Evolutionary conservation across 768 basidiomycete genomes (phyloP).

Genomic region (Cystofilobasidium ferigula): DNA sequence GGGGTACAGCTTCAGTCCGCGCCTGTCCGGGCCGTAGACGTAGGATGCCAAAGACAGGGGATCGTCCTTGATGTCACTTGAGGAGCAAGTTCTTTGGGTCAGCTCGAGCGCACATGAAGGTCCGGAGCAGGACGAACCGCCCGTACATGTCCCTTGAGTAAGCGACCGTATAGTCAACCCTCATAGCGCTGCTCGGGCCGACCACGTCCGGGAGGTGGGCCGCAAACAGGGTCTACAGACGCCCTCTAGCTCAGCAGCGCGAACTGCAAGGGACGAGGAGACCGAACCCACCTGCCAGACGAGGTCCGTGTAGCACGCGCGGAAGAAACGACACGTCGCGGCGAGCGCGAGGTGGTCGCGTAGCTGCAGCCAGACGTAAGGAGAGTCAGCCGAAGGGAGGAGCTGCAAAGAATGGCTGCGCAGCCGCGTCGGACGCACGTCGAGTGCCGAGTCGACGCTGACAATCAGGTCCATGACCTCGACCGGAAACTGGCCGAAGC

Average conservation of each 20-base stretch:
- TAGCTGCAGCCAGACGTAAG: background rate
- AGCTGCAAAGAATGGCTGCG: background rate
- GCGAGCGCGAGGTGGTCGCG: conserved; percentile 9
- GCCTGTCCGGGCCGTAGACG: background rate
- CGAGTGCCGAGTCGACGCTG: background rate
- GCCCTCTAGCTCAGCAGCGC: too few relatives aligned
- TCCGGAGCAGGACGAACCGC: too few relatives aligned
- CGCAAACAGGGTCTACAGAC: background rate
- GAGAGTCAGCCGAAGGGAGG: background rate
- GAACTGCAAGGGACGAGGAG: too few relatives aligned
- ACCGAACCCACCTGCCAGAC: background rate
- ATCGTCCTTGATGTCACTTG: background rate
- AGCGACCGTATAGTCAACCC: background rate
- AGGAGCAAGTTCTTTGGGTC: too few relatives aligned
- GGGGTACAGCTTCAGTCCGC: background rate
- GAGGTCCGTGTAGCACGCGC: background rate
- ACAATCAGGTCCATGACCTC: background rate
- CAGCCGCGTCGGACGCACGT: too few relatives aligned
- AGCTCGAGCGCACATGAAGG: too few relatives aligned
- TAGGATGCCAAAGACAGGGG: background rate
- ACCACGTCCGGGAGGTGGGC: background rate
- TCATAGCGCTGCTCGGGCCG: background rate
- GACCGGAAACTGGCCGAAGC: background rate
- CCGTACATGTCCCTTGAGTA: background rate
- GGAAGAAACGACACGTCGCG: conserved; percentile 5